Conservation (phyloP, 2,329 filamentous ascomycete genomes). For the Blastomyces silverae region DNA sequence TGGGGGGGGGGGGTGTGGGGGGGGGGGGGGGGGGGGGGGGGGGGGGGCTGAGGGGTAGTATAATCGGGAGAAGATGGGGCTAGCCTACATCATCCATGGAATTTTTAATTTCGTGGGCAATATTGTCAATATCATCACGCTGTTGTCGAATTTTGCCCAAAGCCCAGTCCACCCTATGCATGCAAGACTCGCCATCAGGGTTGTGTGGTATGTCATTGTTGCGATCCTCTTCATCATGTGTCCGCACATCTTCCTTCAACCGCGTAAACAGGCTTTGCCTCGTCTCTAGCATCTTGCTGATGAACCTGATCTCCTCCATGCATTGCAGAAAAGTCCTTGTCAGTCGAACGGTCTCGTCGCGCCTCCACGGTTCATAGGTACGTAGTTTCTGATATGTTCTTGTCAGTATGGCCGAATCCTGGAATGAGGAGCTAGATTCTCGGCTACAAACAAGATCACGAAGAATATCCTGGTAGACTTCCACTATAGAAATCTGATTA, state of each 20-base stretch:
- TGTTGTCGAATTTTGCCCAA: slow-evolving; percentile 8
- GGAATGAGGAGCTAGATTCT: background rate
- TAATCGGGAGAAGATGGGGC: background rate
- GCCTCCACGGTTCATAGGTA: slow-evolving; percentile 11
- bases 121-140: slow-evolving; percentile 9
- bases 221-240: slow-evolving; percentile 8
- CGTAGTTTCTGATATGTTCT: slow-evolving; percentile 8
- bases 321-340: slow-evolving; percentile 12
- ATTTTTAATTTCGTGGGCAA: slow-evolving; percentile 9
- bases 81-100: slow-evolving; percentile 11
- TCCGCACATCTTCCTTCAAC: slow-evolving; percentile 4
- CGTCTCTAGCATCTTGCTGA: slow-evolving; percentile 7
- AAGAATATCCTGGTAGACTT: slow-evolving; percentile 13
- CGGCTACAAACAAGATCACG: slow-evolving; percentile 13
- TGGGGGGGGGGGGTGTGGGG: no score
- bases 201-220: slow-evolving; percentile 7
- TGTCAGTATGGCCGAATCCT: slow-evolving; percentile 8
- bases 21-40: no score
- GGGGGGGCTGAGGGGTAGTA: background rate
- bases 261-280: slow-evolving; percentile 5
- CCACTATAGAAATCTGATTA: slow-evolving; percentile 9
- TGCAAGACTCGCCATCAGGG: slow-evolving; percentile 6
- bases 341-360: slow-evolving; percentile 12
- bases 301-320: slow-evolving; percentile 10
- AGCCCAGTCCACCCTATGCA: slow-evolving; percentile 6